Percentiles rank a stretch among this genome's conserved stretches.
Evolutionary conservation across 345 rosid genomes (phyloP).

Genomic region (Hirschfeldia incana): DNA sequence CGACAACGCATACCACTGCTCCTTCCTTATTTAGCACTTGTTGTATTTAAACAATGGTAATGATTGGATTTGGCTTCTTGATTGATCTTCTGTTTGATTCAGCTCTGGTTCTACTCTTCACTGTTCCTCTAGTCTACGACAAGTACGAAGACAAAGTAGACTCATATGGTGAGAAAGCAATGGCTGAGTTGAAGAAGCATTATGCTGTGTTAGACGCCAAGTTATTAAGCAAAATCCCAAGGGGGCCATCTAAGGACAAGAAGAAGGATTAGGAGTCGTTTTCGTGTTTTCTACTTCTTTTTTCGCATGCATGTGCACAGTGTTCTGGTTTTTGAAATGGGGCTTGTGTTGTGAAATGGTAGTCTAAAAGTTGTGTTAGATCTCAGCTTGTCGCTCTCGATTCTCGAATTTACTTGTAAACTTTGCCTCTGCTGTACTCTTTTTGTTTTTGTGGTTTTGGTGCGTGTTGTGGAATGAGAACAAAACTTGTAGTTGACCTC

Average conservation of each 20-base stretch:
- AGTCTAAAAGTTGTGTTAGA: conserved; percentile 6
- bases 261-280: conserved; percentile 53
- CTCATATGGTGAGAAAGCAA: conserved; percentile 70
- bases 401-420: neutral
- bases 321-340: conserved; percentile 11
- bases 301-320: neutral
- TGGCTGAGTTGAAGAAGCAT: conserved; percentile 72
- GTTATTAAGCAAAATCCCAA: conserved; percentile 72
- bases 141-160: conserved; percentile 84
- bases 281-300: neutral
- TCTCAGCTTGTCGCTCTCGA: neutral
- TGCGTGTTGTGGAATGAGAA: neutral
- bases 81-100: conserved; percentile 9
- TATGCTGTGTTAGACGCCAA: conserved; percentile 68
- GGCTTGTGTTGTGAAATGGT: conserved; percentile 35
- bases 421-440: neutral
- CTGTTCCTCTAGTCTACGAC: conserved; percentile 88
- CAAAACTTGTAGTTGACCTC: neutral
- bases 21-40: neutral
- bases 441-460: neutral
- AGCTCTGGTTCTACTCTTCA: conserved; percentile 73
- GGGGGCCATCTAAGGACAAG: conserved; percentile 59
- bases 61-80: neutral
- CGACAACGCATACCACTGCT: neutral
- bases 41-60: neutral